Base-by-base conservation (phyloP, 148 eudicot genomes). In the Linanthus parryae region DNA sequence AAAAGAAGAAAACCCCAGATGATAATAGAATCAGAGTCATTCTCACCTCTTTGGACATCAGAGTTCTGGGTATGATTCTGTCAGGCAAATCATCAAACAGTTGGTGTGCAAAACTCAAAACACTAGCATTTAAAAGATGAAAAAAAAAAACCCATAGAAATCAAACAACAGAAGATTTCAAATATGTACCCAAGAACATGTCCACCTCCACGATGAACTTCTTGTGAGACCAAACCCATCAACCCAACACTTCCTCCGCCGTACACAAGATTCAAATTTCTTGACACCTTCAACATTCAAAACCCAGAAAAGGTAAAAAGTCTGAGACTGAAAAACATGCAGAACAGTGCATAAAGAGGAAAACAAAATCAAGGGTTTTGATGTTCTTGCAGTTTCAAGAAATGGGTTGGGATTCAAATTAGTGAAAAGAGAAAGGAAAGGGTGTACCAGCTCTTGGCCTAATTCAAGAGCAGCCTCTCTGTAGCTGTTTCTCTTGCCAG, bases 181-280 rank as follows among this genome's bases (percentile, higher is more conserved):
- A 34, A 3, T 43, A 13, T 18, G 22, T 64, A 85, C 95, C 95
- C 95, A 52, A 82, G 55, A 39, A 85, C 95, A 70, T 85, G 77
- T 24, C 86, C 66, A 6, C 89, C 95, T 24, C 83, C 81, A 20
- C 54, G 62, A 44, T 85, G 75, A 58, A 85, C 95, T 44, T 69
- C 80, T 42, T 82, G 83, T 37, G 95, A 74, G 16, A 85, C 75
- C 58, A 85, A 68, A 12, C 95, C 95, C 95, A 85, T 85, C 3
- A 85, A 59, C 4, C 95, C 95, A 43, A 80, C 54, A 41, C 95
- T 85, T 2, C 89, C 95, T 21, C 95, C 95, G 15, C 94, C 94
- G 64, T 85, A 85, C 23, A 85, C 94, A 44, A 85, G 82, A 56
- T 69, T 74, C 66, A 85, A 57, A 19, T 66, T 76, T 48, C 73